phyloP scores from a whole-genome alignment of 768 basidiomycete species.

The Saitozyma sp. region DNA sequence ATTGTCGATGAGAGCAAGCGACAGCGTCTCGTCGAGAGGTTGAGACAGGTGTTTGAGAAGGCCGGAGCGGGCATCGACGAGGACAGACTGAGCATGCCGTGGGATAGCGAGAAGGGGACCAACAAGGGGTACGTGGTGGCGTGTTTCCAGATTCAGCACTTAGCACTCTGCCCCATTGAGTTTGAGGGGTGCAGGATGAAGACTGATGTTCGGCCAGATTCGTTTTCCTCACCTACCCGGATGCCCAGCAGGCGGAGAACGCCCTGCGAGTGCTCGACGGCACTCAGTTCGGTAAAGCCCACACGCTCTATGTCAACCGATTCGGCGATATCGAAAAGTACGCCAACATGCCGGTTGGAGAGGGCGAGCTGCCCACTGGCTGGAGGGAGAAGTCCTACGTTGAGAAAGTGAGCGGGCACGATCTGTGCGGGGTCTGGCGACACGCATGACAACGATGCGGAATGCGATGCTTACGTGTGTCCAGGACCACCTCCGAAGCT shows the following conservation, averaged over 20 bases:
- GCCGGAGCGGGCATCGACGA: slow-evolving; percentile 75
- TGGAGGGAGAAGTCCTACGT: slow-evolving; percentile 48
- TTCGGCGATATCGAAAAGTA: slow-evolving; percentile 88
- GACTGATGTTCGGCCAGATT: slow-evolving; percentile 58
- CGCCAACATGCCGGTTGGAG: slow-evolving; percentile 59
- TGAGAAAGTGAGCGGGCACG: slow-evolving; percentile 25
- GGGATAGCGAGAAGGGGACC: slow-evolving; percentile 76
- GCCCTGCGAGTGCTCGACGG: slow-evolving; percentile 52
- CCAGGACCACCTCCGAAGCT: slow-evolving; percentile 94
- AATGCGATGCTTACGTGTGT: not conserved
- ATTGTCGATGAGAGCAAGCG: slow-evolving; percentile 82
- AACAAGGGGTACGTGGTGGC: slow-evolving; percentile 78
- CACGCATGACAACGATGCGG: not conserved
- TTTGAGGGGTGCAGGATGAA: no score
- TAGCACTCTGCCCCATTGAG: not conserved
- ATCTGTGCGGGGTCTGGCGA: not conserved
- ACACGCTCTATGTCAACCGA: slow-evolving; percentile 78
- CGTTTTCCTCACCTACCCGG: slow-evolving; percentile 64
- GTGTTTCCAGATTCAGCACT: not conserved
- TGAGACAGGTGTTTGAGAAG: slow-evolving; percentile 78
- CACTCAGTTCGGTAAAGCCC: slow-evolving; percentile 76
- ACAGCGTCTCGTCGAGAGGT: slow-evolving; percentile 74
- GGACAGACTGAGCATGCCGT: slow-evolving; percentile 81
- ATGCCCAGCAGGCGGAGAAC: slow-evolving; percentile 48
- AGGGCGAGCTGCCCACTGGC: slow-evolving; percentile 45